phyloP scores from a whole-genome alignment of 345 rosid genomes.

The Lepidium didymum region DNA sequence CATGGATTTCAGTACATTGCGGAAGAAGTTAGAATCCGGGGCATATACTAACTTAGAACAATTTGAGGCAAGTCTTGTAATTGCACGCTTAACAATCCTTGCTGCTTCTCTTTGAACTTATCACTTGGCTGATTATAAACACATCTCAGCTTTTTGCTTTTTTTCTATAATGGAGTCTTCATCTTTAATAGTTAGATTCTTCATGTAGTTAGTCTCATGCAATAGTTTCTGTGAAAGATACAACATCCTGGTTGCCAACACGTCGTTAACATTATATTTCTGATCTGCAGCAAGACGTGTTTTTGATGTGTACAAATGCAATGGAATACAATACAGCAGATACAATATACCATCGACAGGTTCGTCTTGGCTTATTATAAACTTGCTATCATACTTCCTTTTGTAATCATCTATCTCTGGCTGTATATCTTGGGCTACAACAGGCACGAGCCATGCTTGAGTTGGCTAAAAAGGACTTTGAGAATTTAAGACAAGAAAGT shows the following conservation, averaged over 20 bases:
- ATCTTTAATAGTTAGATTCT: not conserved
- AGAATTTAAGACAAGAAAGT: constrained; percentile 73
- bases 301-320: constrained; percentile 73
- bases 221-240: not conserved
- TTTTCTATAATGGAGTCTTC: not conserved
- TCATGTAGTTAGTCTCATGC: not conserved
- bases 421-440: not conserved
- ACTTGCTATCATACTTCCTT: not conserved
- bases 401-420: not conserved
- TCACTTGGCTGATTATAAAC: not conserved
- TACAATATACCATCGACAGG: constrained; percentile 84
- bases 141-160: not conserved
- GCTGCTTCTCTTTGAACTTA: not conserved
- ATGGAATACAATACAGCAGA: constrained; percentile 88
- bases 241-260: not conserved
- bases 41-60: constrained; percentile 60
- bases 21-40: constrained; percentile 54
- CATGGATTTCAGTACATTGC: constrained; percentile 75
- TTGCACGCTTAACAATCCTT: not conserved
- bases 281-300: constrained; percentile 60
- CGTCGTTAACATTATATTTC: not conserved
- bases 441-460: constrained; percentile 90
- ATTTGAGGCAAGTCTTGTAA: constrained; percentile 61
- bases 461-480: constrained; percentile 73
- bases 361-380: not conserved